Evolutionary conservation across 1,284 basidiomycete genomes (phyloP), one percentile per base, ranked within the genome.

Genomic region (Trametes sp.): DNA sequence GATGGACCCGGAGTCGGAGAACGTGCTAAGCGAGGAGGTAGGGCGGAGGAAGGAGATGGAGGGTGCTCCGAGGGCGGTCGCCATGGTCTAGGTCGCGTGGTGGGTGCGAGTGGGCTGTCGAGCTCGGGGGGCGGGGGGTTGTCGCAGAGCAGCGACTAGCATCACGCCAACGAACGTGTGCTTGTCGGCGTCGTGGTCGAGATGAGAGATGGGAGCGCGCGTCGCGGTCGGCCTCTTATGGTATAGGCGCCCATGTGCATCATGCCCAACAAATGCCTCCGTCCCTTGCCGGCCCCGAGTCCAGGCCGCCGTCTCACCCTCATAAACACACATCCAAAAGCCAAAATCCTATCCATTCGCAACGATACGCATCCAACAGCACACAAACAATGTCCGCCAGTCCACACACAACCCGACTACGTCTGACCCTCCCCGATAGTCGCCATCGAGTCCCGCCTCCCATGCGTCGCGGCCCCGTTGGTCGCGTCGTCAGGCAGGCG

Each of bases 381-480:
- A 58, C 28, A 58, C 28, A 33, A 26, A 58, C 21, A 23, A 28
- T 38, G 38, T 36, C 35, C 56, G 9, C 38, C 38, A 19, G 38
- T 19, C 38, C 38, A 41, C 16, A 41, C 14, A 29, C 38, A 50
- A 13, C 26, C 23, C 38, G 16, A 24, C 57, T 49, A 58, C 36
- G 52, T 53, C 59, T 78, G 80, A 45, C 81, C 82, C 54, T 83
- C 83, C 44, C 31, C 54, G 62, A 81, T 74, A 24, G 83, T 89
- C 56, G 86, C 86, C 33, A 82, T 81, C 13, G 89, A 90, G 68
- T 90, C 89, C 76, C 86, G 81, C 54, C 67, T 54, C 35, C 56
- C 62, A 29, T 60, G 61, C 16, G 50, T 49, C 45, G 52, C 48
- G 46, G 42, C 45, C 10, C 64, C 65, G n/a, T 65, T 65, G 24